These are phyloP conservation scores for Rhododendron ovatum DNA, from an alignment of 148 eudicot species.

Conservation along the genomic window DNA sequence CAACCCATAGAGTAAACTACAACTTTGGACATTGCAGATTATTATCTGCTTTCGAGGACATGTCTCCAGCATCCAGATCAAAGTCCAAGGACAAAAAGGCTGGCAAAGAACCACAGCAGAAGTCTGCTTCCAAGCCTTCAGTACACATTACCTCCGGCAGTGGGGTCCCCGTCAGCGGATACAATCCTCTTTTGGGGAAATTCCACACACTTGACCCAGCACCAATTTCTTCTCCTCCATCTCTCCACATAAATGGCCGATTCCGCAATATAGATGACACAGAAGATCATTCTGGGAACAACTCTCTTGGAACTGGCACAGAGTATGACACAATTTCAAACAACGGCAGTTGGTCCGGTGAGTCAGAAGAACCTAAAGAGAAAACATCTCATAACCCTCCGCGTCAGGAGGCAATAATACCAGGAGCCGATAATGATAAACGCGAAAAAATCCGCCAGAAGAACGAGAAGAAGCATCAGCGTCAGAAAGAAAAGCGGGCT, in stretches of 20 bases:
- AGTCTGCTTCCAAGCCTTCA: conserved; percentile 59
- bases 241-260: conserved; percentile 69
- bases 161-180: conserved; percentile 68
- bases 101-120: conserved; percentile 64
- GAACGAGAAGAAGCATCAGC: conserved; percentile 96
- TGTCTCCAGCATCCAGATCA: conserved; percentile 75
- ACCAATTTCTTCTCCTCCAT: conserved; percentile 40
- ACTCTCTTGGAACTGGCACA: conserved; percentile 43
- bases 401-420: conserved; percentile 63
- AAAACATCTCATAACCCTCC: conserved; percentile 35
- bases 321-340: conserved; percentile 87
- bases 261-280: conserved; percentile 82
- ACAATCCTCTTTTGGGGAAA: conserved; percentile 82
- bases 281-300: conserved; percentile 73
- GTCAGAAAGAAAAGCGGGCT: conserved; percentile 95
- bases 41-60: conserved; percentile 20
- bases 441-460: conserved; percentile 91
- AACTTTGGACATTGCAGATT: conserved; percentile 20
- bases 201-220: conserved; percentile 72
- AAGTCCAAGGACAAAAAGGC: conserved; percentile 84
- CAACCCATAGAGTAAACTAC: background rate
- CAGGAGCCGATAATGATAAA: conserved; percentile 87
- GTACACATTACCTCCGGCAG: conserved; percentile 36
- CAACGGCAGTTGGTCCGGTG: conserved; percentile 86
- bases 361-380: conserved; percentile 94